Evolutionary conservation across 192 early-diverging fungal species (phyloP).

Genomic region (Diversispora epigaea): DNA sequence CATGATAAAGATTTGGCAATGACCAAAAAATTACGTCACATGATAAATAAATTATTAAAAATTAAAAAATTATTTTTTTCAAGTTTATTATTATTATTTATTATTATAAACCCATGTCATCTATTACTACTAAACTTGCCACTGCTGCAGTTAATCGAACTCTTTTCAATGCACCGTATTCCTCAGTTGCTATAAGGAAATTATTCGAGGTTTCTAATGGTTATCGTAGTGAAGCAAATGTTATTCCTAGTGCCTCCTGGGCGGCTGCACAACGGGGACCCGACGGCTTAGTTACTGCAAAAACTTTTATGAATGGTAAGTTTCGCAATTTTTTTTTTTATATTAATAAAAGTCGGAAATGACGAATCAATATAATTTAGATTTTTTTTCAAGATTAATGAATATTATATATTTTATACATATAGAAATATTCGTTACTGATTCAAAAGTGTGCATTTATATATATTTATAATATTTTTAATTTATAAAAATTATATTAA

Average conservation of each 20-base stretch:
- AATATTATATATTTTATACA: not conserved
- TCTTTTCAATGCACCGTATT: constrained; percentile 48
- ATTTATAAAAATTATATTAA: not conserved
- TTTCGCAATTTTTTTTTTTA: not conserved
- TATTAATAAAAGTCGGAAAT: not conserved
- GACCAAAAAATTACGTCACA: no score
- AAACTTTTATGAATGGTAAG: constrained; percentile 53
- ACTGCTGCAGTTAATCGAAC: constrained; percentile 56
- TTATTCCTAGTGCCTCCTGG: constrained; percentile 17
- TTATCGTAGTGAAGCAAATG: constrained; percentile 40
- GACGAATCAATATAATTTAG: not conserved
- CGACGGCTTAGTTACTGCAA: constrained; percentile 41
- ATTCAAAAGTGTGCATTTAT: not conserved
- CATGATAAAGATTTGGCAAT: no score
- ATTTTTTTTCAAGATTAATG: no score
- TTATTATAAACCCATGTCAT: no score
- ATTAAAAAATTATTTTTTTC: no score
- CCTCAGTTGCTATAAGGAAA: constrained; percentile 43
- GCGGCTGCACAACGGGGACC: constrained; percentile 36
- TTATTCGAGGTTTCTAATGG: constrained; percentile 44
- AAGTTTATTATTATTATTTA: no score
- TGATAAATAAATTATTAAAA: no score
- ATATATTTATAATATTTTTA: not conserved
- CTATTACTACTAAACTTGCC: constrained; percentile 44
- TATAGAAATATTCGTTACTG: not conserved